Evolutionary conservation across 371 early-diverging fungal species (phyloP).

Genomic region (Capillidium rhysosporum): DNA sequence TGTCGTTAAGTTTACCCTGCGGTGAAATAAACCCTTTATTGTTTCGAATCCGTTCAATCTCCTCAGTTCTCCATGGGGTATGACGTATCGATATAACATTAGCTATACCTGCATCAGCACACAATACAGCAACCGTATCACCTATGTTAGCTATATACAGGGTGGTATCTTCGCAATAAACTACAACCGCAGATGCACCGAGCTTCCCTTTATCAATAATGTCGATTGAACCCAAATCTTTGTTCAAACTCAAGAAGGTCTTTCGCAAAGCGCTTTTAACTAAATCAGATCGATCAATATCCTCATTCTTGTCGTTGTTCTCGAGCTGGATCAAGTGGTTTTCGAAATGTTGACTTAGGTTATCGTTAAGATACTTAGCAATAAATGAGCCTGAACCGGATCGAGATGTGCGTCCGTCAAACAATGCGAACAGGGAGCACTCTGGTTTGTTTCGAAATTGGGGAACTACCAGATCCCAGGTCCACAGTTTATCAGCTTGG

Average conservation of each 20-base stretch:
- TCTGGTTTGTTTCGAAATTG: conserved; percentile 61
- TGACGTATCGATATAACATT: conserved; percentile 55
- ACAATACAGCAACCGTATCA: conserved; percentile 70
- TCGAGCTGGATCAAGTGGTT: conserved; percentile 18
- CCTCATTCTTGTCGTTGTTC: conserved; percentile 31
- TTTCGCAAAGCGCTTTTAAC: conserved; percentile 39
- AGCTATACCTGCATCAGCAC: conserved; percentile 50
- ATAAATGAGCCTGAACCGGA: conserved; percentile 29
- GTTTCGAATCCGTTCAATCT: conserved; percentile 58
- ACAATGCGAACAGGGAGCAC: conserved; percentile 72
- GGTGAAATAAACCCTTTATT: conserved; percentile 64
- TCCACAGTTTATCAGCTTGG: conserved; percentile 19
- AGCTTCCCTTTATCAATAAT: conserved; percentile 25
- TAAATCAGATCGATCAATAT: conserved; percentile 16
- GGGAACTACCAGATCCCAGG: conserved; percentile 68
- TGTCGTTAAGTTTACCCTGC: conserved; percentile 52
- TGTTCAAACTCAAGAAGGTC: conserved; percentile 55
- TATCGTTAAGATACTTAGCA: conserved; percentile 48
- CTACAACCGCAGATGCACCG: conserved; percentile 53
- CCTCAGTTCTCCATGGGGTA: conserved; percentile 42
- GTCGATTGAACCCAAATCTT: conserved; percentile 32
- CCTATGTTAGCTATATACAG: conserved; percentile 83
- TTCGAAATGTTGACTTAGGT: conserved; percentile 17
- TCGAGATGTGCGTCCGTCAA: conserved; percentile 45
- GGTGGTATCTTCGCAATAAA: conserved; percentile 54